Percentiles rank a stretch among this genome's conserved stretches.
Conservation (phyloP, 2,329 filamentous ascomycete genomes). For the Penicillium palitans region DNA sequence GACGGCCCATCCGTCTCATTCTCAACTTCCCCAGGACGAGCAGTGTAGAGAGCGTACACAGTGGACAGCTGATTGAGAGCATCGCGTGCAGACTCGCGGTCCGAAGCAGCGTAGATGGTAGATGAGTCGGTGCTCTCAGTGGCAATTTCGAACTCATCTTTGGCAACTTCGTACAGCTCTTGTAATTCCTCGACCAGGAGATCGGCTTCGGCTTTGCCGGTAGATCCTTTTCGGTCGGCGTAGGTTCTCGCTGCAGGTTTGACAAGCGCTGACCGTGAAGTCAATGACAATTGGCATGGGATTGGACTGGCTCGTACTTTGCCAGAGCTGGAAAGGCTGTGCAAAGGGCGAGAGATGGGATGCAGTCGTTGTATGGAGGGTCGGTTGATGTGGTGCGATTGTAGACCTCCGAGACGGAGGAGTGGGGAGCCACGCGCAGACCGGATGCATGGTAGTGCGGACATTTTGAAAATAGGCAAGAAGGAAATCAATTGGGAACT, state of each 20-base stretch:
- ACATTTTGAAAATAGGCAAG: neutral
- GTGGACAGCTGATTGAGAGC: slow-evolving; percentile 43
- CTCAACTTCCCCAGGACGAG: slow-evolving; percentile 14
- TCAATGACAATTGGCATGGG: neutral
- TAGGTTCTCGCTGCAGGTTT: slow-evolving; percentile 1
- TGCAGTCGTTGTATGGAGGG: neutral
- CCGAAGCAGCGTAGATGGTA: slow-evolving; percentile 49
- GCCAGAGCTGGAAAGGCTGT: neutral
- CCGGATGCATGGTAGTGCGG: neutral
- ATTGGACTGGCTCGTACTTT: neutral
- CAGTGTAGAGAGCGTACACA: slow-evolving; percentile 39
- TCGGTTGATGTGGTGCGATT: neutral
- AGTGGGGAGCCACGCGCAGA: neutral
- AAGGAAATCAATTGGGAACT: neutral
- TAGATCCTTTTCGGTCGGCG: slow-evolving; percentile 8
- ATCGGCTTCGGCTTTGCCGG: slow-evolving; percentile 33
- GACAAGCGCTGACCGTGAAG: neutral
- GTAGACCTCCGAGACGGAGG: slow-evolving; percentile 2
- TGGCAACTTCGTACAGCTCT: slow-evolving; percentile 44
- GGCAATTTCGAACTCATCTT: slow-evolving; percentile 53
- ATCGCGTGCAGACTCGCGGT: slow-evolving; percentile 49
- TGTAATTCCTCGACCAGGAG: slow-evolving; percentile 40
- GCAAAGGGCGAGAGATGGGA: neutral
- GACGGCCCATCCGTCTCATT: slow-evolving; percentile 6
- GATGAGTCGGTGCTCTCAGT: slow-evolving; percentile 48